These are phyloP conservation scores for Geosiphon pyriformis DNA, from an alignment of 192 early-diverging fungal genomes.

Conservation along the genomic window DNA sequence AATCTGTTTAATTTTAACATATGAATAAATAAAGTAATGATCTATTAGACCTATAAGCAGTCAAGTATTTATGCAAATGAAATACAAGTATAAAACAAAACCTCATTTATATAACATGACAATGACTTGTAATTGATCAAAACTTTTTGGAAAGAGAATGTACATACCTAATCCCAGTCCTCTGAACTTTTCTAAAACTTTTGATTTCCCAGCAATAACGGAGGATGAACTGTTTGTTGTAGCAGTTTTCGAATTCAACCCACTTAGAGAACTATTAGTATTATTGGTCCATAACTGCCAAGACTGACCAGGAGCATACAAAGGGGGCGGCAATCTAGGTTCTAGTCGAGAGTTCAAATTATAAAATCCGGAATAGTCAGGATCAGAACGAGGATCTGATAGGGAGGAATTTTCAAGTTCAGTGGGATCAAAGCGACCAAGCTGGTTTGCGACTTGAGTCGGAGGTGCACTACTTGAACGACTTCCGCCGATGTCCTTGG, in stretches of 20 bases:
- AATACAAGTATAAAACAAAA: not conserved
- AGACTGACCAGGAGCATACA: conserved; percentile 60
- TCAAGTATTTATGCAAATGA: too few species aligned
- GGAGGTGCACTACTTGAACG: conserved; percentile 76
- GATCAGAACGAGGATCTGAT: conserved; percentile 54
- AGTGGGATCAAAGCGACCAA: conserved; percentile 38
- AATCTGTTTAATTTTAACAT: too few species aligned
- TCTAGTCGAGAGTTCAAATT: conserved; percentile 52
- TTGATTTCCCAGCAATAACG: conserved; percentile 1
- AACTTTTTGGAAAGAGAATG: not conserved
- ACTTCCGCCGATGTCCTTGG: conserved; percentile 46
- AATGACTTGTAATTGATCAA: not conserved
- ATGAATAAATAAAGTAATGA: too few species aligned
- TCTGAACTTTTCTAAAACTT: conserved; percentile 22
- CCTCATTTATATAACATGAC: not conserved
- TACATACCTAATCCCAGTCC: conserved; percentile 24
- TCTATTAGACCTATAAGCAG: too few species aligned
- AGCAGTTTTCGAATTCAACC: conserved; percentile 17
- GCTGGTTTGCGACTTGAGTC: conserved; percentile 53
- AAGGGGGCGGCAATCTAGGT: conserved; percentile 50
- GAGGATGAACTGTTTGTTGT: conserved; percentile 11
- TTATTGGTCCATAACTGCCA: conserved; percentile 54
- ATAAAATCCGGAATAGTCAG: conserved; percentile 61
- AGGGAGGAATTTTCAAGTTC: conserved; percentile 35
- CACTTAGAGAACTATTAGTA: conserved; percentile 13